Evolutionary conservation across 176 grass and related monocot species (phyloP).

Genomic region (Canna indica): DNA sequence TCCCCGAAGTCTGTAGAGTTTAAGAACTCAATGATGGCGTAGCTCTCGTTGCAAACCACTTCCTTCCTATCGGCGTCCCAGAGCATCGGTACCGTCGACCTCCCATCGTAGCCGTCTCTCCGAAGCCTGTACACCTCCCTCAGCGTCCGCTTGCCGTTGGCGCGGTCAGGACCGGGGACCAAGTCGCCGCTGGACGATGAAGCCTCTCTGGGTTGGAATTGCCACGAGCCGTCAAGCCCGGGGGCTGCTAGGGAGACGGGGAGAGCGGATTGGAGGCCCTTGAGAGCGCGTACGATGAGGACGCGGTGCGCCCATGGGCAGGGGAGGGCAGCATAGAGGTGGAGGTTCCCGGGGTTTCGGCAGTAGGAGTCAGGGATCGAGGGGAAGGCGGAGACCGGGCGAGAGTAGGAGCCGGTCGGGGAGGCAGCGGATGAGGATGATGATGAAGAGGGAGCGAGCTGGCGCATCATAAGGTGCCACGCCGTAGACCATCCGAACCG

Average conservation of each 20-base stretch:
- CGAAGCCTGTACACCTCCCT: constrained; percentile 69
- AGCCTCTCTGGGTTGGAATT: constrained; percentile 20
- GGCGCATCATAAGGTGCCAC: constrained; percentile 83
- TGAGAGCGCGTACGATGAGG: constrained; percentile 51
- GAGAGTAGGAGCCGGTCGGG: constrained; percentile 51
- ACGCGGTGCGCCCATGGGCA: constrained; percentile 90
- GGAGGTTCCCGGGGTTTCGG: constrained; percentile 32
- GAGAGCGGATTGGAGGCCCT: constrained; percentile 35
- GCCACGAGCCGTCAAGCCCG: constrained; percentile 62
- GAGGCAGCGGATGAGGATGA: constrained; percentile 11
- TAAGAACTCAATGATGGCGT: constrained; percentile 75
- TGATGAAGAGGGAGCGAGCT: constrained; percentile 54
- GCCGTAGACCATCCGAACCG: constrained; percentile 35
- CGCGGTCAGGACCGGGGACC: constrained; percentile 33
- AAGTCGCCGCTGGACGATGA: constrained; percentile 1
- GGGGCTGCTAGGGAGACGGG: constrained; percentile 59
- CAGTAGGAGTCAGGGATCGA: constrained; percentile 28
- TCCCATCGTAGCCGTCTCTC: constrained; percentile 57
- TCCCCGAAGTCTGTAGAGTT: constrained; percentile 26
- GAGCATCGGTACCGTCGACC: constrained; percentile 77
- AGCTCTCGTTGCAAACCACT: constrained; percentile 95
- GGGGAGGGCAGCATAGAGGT: constrained; percentile 78
- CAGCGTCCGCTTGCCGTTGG: constrained; percentile 58
- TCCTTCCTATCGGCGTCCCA: constrained; percentile 68
- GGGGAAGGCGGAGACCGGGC: constrained; percentile 40